Percentiles rank a stretch among this genome's conserved stretches.
Conservation (phyloP, 768 basidiomycete species). For the Mycena leptocephala region DNA sequence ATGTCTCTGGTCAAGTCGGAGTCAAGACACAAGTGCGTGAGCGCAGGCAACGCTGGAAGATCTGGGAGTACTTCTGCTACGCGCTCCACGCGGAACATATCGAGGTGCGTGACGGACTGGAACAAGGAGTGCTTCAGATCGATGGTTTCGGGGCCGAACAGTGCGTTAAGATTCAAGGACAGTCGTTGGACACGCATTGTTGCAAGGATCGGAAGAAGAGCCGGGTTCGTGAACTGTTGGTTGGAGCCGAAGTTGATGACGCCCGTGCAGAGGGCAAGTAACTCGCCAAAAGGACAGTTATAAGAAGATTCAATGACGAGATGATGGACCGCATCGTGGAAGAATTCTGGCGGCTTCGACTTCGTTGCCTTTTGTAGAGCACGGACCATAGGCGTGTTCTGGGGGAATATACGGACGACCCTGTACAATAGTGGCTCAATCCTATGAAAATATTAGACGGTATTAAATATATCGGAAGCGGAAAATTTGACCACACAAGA, state of each 20-base stretch:
- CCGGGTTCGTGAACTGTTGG: background rate
- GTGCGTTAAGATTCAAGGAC: background rate
- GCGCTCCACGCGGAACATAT: background rate
- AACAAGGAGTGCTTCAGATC: background rate
- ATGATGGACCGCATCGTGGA: background rate
- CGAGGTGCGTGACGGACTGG: background rate
- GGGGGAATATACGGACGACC: background rate
- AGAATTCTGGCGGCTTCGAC: background rate
- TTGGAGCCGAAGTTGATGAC: background rate
- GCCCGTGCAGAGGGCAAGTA: background rate
- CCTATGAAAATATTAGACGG: background rate
- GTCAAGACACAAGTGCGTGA: background rate
- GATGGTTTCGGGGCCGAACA: background rate
- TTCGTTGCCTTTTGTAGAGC: background rate
- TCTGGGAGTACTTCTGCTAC: background rate
- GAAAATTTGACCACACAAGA: background rate
- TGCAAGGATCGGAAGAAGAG: background rate
- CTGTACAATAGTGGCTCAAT: background rate
- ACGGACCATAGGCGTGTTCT: background rate
- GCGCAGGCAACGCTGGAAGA: background rate
- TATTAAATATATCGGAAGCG: background rate
- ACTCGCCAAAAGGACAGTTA: background rate
- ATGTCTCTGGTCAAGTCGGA: background rate
- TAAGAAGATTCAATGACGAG: background rate
- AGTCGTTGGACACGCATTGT: background rate